Conservation (phyloP, 1,284 basidiomycete species). For the Rugosomyces carneus region DNA sequence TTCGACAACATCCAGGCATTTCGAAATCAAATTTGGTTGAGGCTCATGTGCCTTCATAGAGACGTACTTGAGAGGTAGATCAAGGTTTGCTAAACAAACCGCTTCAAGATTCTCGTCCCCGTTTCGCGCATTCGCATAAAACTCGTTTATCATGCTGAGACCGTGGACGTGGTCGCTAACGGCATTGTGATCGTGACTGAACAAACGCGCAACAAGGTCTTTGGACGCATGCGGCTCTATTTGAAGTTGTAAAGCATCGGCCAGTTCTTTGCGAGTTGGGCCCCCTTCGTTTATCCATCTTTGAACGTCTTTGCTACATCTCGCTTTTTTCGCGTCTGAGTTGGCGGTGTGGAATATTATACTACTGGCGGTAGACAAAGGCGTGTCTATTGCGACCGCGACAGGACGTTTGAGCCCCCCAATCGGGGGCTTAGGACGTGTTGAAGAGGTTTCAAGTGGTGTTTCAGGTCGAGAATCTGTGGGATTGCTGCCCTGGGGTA, state of each 20-base stretch:
- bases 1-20: constrained; percentile 87
- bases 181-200: constrained; percentile 94
- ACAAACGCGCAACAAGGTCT: constrained; percentile 75
- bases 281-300: constrained; percentile 84
- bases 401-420: constrained; percentile 48
- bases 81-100: constrained; percentile 85
- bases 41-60: constrained; percentile 90
- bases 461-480: constrained; percentile 60
- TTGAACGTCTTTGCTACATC: constrained; percentile 76
- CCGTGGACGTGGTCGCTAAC: constrained; percentile 90
- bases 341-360: constrained; percentile 69
- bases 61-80: constrained; percentile 91
- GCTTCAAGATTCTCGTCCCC: constrained; percentile 59
- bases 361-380: constrained; percentile 30
- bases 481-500: constrained; percentile 57
- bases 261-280: constrained; percentile 78
- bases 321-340: constrained; percentile 64
- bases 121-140: constrained; percentile 56
- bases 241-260: constrained; percentile 83
- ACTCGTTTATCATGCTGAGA: constrained; percentile 67
- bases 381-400: constrained; percentile 22
- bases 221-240: constrained; percentile 84
- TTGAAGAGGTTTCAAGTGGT: constrained; percentile 38
- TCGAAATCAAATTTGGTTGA: constrained; percentile 86
- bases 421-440: constrained; percentile 38